Evolutionary conservation across 75 land plant genomes (phyloP).

Genomic region (Azolla pinnata): DNA sequence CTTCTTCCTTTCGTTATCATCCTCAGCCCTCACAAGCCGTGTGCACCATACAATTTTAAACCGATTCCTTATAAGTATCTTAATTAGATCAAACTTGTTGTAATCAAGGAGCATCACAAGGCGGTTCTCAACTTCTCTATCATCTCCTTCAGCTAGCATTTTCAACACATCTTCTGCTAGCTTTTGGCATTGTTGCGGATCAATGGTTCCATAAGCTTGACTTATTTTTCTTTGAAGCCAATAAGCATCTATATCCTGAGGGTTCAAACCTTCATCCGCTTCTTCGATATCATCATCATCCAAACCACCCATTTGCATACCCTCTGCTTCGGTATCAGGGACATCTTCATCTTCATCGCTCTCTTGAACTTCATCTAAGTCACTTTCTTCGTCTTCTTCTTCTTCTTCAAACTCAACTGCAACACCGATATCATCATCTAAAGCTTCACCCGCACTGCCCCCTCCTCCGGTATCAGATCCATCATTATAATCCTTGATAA

Average conservation of each 20-base stretch:
- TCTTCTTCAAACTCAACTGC: conserved; percentile 93
- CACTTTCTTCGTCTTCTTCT: conserved; percentile 84
- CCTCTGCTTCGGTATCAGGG: conserved; percentile 43
- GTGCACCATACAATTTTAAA: conserved; percentile 86
- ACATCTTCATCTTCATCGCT: conserved; percentile 51
- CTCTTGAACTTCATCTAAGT: conserved; percentile 72
- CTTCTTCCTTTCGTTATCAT: conserved; percentile 65
- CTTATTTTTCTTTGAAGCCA: conserved; percentile 96
- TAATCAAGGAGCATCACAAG: conserved; percentile 69
- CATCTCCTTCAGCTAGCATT: conserved; percentile 66
- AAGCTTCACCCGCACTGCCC: conserved; percentile 42
- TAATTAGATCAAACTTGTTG: conserved; percentile 81
- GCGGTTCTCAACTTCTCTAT: conserved; percentile 65
- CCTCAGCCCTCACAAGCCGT: conserved; percentile 82
- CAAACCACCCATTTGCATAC: conserved; percentile 87
- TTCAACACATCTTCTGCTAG: conserved; percentile 66
- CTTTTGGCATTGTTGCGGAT: conserved; percentile 82
- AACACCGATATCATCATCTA: conserved; percentile 90
- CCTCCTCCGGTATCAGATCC: conserved; percentile 35
- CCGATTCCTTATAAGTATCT: conserved; percentile 60
- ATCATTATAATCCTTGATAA: conserved; percentile 83
- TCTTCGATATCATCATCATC: conserved; percentile 84
- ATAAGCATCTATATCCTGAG: conserved; percentile 96
- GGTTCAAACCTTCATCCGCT: conserved; percentile 73
- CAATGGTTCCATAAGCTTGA: conserved; percentile 72